Evolutionary conservation across 2,329 filamentous ascomycete species (phyloP).

Genomic region (Zopfia rhizophila): DNA sequence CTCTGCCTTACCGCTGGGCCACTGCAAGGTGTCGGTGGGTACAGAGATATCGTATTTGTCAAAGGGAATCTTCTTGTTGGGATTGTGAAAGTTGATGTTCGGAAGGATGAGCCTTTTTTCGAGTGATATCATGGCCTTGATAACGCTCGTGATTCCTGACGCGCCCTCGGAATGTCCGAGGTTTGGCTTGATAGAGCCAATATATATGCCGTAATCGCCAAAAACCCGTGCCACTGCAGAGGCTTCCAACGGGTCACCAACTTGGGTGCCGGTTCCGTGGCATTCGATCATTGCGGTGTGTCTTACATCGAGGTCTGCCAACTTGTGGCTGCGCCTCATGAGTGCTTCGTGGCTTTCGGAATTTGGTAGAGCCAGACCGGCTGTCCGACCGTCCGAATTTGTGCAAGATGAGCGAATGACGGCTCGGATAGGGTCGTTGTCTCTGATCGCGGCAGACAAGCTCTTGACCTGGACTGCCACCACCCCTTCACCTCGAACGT

Average conservation of each 20-base stretch:
- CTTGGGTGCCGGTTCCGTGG: constrained; percentile 60
- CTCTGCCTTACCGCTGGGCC: constrained; percentile 12
- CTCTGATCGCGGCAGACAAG: constrained; percentile 22
- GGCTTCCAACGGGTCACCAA: constrained; percentile 49
- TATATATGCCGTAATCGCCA: not conserved
- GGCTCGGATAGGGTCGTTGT: constrained; percentile 32
- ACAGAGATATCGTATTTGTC: constrained; percentile 19
- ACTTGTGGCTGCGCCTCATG: constrained; percentile 44
- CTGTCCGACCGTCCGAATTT: not conserved
- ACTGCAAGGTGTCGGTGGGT: constrained; percentile 17
- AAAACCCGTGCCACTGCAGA: constrained; percentile 2
- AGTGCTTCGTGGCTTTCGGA: constrained; percentile 58
- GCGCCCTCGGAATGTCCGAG: constrained; percentile 60
- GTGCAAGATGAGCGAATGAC: constrained; percentile 30
- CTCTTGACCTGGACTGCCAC: constrained; percentile 31
- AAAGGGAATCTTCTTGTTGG: constrained; percentile 28
- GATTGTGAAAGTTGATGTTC: constrained; percentile 30
- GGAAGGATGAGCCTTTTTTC: constrained; percentile 46
- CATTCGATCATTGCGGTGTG: constrained; percentile 41
- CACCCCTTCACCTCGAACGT: constrained; percentile 31
- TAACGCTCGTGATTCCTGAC: constrained; percentile 54
- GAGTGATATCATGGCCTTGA: constrained; percentile 53
- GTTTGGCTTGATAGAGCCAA: constrained; percentile 17
- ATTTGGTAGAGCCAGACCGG: constrained; percentile 23
- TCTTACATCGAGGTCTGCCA: constrained; percentile 33